Evolutionary conservation across 306 rosid species (phyloP).

Genomic region (Abrus pulchellus): DNA sequence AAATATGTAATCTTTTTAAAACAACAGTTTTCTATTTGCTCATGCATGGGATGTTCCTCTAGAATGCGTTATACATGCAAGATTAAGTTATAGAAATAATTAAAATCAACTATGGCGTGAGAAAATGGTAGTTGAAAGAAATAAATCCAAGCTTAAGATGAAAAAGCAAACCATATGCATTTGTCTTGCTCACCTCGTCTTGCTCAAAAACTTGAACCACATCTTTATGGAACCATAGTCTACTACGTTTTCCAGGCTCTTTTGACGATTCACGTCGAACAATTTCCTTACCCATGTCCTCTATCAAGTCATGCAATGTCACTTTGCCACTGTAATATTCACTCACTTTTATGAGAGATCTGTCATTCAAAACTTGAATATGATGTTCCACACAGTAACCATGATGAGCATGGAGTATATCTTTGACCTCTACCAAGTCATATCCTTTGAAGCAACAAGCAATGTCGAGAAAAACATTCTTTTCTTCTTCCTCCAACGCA

Average conservation of each 20-base stretch:
- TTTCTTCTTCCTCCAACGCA: slow-evolving; percentile 33
- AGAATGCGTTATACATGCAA: no score
- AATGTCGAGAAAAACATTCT: slow-evolving; percentile 39
- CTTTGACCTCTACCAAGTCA: neutral
- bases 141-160: no score
- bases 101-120: no score
- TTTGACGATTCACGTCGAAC: neutral
- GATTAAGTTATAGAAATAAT: neutral
- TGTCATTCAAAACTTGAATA: neutral
- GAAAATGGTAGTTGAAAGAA: no score
- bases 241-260: neutral
- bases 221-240: slow-evolving; percentile 8
- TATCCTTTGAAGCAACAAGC: slow-evolving; percentile 17
- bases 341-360: slow-evolving; percentile 14
- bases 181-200: neutral
- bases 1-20: no score
- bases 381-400: neutral
- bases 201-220: neutral
- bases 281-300: slow-evolving; percentile 27
- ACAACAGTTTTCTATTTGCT: no score
- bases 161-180: no score
- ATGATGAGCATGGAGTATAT: slow-evolving; percentile 5
- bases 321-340: neutral
- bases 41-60: no score
- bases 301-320: slow-evolving; percentile 29